Conservation (phyloP, 768 basidiomycete genomes). For the Suillus placidus region DNA sequence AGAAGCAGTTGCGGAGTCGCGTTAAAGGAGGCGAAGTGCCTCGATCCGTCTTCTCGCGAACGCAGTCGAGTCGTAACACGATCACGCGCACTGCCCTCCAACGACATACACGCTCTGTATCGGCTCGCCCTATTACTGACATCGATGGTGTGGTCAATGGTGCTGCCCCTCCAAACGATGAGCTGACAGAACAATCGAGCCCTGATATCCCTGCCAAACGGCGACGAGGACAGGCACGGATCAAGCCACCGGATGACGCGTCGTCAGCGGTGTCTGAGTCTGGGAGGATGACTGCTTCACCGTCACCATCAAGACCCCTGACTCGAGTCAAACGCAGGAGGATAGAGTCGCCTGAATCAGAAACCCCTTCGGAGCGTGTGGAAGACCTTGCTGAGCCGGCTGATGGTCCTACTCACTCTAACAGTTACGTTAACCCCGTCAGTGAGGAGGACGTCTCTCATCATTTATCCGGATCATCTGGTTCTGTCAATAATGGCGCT, state of each 20-base stretch:
- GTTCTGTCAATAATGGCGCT: background rate
- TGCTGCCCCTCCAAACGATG: constrained; percentile 13
- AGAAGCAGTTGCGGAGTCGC: constrained; percentile 21
- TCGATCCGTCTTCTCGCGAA: constrained; percentile 17
- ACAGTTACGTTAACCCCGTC: constrained; percentile 16
- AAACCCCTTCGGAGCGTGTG: constrained; percentile 12
- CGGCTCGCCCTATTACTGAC: constrained; percentile 21
- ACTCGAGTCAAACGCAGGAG: constrained; percentile 49
- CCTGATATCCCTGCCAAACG: constrained; percentile 30
- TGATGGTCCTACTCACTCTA: constrained; percentile 5
- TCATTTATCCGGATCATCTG: background rate
- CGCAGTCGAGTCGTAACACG: constrained; percentile 16
- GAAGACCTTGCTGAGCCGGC: constrained; percentile 13
- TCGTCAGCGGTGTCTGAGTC: constrained; percentile 4
- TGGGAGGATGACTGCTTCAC: constrained; percentile 9
- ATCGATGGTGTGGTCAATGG: constrained; percentile 15
- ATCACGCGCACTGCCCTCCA: background rate
- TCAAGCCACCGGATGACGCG: constrained; percentile 18
- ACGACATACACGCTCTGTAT: constrained; percentile 21
- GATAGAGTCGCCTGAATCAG: constrained; percentile 41
- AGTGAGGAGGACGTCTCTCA: constrained; percentile 20
- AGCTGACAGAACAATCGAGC: constrained; percentile 7
- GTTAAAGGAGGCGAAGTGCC: constrained; percentile 18
- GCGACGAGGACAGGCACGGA: constrained; percentile 35
- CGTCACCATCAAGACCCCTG: constrained; percentile 21